Base-by-base conservation (phyloP, 1,284 basidiomycete species). In the Neotropicomus parvogracilis region DNA sequence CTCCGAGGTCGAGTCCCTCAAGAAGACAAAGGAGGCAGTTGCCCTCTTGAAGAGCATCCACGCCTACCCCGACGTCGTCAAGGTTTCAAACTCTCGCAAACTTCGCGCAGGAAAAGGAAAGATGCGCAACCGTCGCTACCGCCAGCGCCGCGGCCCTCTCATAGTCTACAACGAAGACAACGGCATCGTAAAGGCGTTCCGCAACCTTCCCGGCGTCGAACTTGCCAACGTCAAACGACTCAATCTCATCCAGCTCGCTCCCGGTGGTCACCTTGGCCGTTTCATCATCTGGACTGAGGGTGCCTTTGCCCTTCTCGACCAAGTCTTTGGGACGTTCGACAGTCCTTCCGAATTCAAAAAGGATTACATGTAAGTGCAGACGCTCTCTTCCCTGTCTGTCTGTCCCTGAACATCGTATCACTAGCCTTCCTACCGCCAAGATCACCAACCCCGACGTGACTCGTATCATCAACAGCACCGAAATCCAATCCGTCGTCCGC, bases 231-330 rank as follows among this genome's bases (percentile, higher is more conserved):
- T 99, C 62, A 84, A 86, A 71, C 78, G 91, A 54, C 80, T 99
- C 64, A 99, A 99, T 79, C 83, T 99, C 64, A 91, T 99, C 69
- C 95, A 98, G 77, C 91, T 99, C 70, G 97, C 97, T 31, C 97
- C 97, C 48, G 97, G 97, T 84, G 97, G 97, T 62, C 97, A 99
- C 74, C 84, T 99, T 56, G 97, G 97, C 56, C 91, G 97, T 58
- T 99, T 99, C 78, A 80, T 97, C 71, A 97, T 99, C 81, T 99
- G 95, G 95, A 99, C 97, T 54, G 91, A 97, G 78, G 79, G 80
- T 66, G 97, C 97, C 40, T 97, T 99, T 73, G 81, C 77, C 54
- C 81, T 89, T 57, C 88, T 99, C 50, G 97, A 99, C 72, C 87
- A 91, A 62, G 85, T 99, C 62, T 99, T 92, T 71, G 95, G 92